Conservation (phyloP, 345 rosid species). For the Salix viminalis region DNA sequence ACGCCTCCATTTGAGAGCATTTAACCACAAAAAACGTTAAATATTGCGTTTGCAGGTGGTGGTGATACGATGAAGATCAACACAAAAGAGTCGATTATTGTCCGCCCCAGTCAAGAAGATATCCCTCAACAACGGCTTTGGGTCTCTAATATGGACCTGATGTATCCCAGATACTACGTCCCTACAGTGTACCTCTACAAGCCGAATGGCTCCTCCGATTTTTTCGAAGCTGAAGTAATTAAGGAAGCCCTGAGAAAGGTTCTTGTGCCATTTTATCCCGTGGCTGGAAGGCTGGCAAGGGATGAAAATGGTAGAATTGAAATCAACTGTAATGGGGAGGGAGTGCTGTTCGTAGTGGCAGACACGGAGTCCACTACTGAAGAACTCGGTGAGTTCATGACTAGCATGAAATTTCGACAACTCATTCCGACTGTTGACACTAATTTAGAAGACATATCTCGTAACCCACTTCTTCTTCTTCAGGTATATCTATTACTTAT, state of each 20-base stretch:
- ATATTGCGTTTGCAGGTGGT: neutral
- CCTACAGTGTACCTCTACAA: slow-evolving; percentile 28
- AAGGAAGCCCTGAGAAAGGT: slow-evolving; percentile 14
- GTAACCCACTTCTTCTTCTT: neutral
- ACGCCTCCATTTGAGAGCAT: too few relatives aligned
- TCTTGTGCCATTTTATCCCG: slow-evolving; percentile 10
- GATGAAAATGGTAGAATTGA: slow-evolving; percentile 11
- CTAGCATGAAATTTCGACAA: neutral
- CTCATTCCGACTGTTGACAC: neutral
- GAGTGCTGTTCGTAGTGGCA: slow-evolving; percentile 6
- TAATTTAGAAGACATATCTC: neutral
- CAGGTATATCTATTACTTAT: slow-evolving; percentile 1
- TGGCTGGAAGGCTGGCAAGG: slow-evolving; percentile 13
- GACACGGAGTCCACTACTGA: neutral
- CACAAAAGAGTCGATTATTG: slow-evolving; percentile 25
- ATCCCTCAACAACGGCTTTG: slow-evolving; percentile 27
- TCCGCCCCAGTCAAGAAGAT: slow-evolving; percentile 23
- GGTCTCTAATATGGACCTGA: slow-evolving; percentile 38
- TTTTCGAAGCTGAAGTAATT: neutral
- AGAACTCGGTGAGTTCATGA: neutral
- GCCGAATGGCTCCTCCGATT: slow-evolving; percentile 14
- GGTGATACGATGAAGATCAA: slow-evolving; percentile 20
- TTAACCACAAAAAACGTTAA: neutral
- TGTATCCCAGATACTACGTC: slow-evolving; percentile 14
- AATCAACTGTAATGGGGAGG: slow-evolving; percentile 13